A percentile compares a stretch with the other conserved stretches of the same genome.
phyloP scores from a whole-genome alignment of 1,139 yeast species.

The Kodamaea anthophila region DNA sequence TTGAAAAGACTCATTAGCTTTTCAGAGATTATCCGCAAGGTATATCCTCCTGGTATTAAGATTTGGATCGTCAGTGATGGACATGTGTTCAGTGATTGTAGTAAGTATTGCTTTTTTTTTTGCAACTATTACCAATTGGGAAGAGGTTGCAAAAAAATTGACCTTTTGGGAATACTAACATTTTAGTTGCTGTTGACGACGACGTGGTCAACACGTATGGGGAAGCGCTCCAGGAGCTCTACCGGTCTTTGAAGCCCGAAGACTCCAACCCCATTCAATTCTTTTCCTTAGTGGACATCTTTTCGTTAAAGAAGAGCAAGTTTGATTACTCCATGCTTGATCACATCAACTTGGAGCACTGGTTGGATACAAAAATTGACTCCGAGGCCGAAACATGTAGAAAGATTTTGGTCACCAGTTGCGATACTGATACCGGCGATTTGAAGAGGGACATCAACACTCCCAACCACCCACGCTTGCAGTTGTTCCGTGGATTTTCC shows the following conservation, averaged over 20 bases:
- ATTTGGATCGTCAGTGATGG: constrained; percentile 59
- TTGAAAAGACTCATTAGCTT: constrained; percentile 27
- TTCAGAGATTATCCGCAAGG: constrained; percentile 23
- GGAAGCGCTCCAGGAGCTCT: constrained; percentile 34
- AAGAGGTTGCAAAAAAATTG: constrained; percentile 5
- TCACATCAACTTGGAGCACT: constrained; percentile 23
- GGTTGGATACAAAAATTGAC: constrained; percentile 30
- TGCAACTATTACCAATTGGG: constrained; percentile 5
- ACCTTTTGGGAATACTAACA: constrained; percentile 6
- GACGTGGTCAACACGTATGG: constrained; percentile 45
- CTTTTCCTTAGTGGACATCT: constrained; percentile 33
- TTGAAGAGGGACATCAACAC: constrained; percentile 31
- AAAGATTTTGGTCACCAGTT: constrained; percentile 29
- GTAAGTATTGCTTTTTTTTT: constrained; percentile 17
- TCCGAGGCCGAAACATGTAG: constrained; percentile 32
- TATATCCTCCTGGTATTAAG: constrained; percentile 52
- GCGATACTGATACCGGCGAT: constrained; percentile 37
- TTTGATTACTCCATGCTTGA: constrained; percentile 16
- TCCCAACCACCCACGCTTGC: constrained; percentile 45
- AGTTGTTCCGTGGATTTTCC: constrained; percentile 51
- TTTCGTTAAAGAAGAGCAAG: constrained; percentile 17
- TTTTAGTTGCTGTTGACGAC: constrained; percentile 42
- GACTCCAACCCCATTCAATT: constrained; percentile 25
- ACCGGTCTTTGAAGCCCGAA: constrained; percentile 22
- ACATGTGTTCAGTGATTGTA: constrained; percentile 61